These are phyloP conservation scores for Tripterygium wilfordii DNA, from an alignment of 177 flowering plant genomes.

Conservation along the genomic window DNA sequence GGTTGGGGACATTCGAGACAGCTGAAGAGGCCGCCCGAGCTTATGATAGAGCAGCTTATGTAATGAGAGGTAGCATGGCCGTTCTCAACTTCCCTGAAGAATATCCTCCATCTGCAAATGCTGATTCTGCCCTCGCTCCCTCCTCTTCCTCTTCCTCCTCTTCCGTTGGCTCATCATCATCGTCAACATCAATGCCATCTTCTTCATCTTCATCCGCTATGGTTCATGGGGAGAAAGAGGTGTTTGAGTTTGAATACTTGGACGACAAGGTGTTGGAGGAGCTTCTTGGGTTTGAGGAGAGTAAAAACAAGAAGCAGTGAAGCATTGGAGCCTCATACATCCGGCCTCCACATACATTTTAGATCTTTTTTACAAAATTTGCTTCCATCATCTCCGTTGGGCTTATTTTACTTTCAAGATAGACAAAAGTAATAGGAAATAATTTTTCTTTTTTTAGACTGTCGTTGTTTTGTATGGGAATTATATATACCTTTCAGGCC, in stretches of 20 bases:
- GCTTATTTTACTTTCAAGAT: too few species aligned
- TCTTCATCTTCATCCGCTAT: slow-evolving; percentile 6
- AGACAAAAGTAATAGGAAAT: too few species aligned
- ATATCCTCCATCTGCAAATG: slow-evolving; percentile 1
- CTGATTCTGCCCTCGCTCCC: slow-evolving; percentile 6
- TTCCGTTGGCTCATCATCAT: slow-evolving; percentile 3
- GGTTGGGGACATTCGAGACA: slow-evolving; percentile 31
- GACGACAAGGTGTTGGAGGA: slow-evolving; percentile 39
- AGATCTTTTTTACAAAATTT: too few species aligned
- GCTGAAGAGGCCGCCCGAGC: slow-evolving; percentile 35
- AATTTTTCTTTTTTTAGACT: too few species aligned
- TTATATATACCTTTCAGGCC: too few species aligned
- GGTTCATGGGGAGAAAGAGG: slow-evolving; percentile 7
- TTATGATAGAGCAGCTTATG: slow-evolving; percentile 30
- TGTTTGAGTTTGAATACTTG: slow-evolving; percentile 31
- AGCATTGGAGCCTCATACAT: too few species aligned
- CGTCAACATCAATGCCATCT: slow-evolving; percentile 3
- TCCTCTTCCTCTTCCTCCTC: slow-evolving; percentile 14
- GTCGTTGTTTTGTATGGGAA: too few species aligned
- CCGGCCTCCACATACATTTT: too few species aligned
- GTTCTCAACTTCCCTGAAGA: slow-evolving; percentile 27
- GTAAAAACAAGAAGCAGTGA: slow-evolving; percentile 6
- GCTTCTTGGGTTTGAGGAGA: slow-evolving; percentile 23
- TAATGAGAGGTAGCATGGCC: slow-evolving; percentile 23
- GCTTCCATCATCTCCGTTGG: neutral